These are phyloP conservation scores for Stygiomarasmius scandens DNA, from an alignment of 1,284 basidiomycete species.

Conservation along the genomic window DNA sequence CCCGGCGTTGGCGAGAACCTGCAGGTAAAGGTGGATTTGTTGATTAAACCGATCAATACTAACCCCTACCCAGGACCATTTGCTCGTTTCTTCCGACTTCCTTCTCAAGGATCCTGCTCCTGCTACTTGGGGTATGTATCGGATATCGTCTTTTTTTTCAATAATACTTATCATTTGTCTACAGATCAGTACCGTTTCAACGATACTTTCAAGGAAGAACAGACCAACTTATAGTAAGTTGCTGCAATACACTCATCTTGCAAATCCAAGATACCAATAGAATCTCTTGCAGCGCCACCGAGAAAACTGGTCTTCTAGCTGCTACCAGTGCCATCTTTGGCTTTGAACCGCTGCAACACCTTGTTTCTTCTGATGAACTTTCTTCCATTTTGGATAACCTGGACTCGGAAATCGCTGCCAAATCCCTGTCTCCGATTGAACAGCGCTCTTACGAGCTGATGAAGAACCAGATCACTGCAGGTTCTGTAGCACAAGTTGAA, in stretches of 20 bases:
- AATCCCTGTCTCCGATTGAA: constrained; percentile 1
- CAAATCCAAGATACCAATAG: background rate
- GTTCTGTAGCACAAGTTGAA: background rate
- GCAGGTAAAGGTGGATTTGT: constrained; percentile 19
- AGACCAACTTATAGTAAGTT: constrained; percentile 27
- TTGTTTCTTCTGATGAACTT: background rate
- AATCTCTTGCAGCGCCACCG: constrained; percentile 15
- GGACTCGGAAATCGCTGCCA: constrained; percentile 23
- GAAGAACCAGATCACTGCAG: background rate
- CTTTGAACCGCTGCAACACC: background rate
- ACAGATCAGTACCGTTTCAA: constrained; percentile 17
- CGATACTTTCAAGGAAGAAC: constrained; percentile 19
- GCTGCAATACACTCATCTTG: background rate
- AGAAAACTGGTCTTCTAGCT: constrained; percentile 19
- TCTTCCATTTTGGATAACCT: background rate
- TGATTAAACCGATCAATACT: background rate
- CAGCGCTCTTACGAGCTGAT: background rate
- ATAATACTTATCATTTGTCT: background rate
- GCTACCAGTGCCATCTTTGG: constrained; percentile 11
- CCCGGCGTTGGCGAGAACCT: constrained; percentile 24
- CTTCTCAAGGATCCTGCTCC: background rate
- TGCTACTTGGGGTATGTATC: background rate
- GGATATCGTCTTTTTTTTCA: background rate
- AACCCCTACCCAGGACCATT: constrained; percentile 6
- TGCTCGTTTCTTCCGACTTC: background rate